Base-by-base conservation (phyloP, 2,329 filamentous ascomycete genomes). In the Aspergillus tamarii region DNA sequence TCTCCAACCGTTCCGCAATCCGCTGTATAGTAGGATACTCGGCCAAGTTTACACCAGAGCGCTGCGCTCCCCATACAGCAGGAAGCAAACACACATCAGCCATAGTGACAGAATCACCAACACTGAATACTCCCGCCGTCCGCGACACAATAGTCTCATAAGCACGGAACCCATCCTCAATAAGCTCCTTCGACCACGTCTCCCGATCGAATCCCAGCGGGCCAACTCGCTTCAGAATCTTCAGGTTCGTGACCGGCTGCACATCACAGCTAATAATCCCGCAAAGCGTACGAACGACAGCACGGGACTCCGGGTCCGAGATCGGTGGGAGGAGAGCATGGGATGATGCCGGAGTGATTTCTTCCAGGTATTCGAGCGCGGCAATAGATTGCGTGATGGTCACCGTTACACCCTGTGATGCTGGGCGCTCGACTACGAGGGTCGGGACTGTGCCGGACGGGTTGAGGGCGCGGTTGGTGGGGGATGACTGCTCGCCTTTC, bases 281-380 rank as follows among this genome's bases (percentile, higher is more conserved):
- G 4, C 83, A 81, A 10, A 90, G 75, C 4, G 83, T 81, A 19
- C 87, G 83, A 0, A 87, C 84, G 3, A 75, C 71, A 0, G 87
- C 86, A 21, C 87, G 80, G 0, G 67, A 71, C 3, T 75, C 67
- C 0, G 79, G 73, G 30, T 84, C 74, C 0, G 77, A 73, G 0
- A 65, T 8, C 2, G 72, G 68, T 0, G 87, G 87, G 0, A 89
- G 80, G 1, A 88, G 79, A 0, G 77, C 67, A 0, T 72, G 69
- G 0, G 69, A 69, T 0, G 83, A 79, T 14, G 82, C 69, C 0
- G 84, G 82, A 50, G 83, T 82, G 1, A 75, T 74, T 67, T 89
- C 87, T 55, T 89, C 87, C 3, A 90, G 80, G 65, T 85, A 90
- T 69, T 89, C 87, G 4, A 90, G 78, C 0, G 86, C 87, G 1